Evolutionary conservation across 2,329 filamentous ascomycete species (phyloP), one percentile per base, ranked within the genome.

Genomic region (Colletotrichum chlorophyti): DNA sequence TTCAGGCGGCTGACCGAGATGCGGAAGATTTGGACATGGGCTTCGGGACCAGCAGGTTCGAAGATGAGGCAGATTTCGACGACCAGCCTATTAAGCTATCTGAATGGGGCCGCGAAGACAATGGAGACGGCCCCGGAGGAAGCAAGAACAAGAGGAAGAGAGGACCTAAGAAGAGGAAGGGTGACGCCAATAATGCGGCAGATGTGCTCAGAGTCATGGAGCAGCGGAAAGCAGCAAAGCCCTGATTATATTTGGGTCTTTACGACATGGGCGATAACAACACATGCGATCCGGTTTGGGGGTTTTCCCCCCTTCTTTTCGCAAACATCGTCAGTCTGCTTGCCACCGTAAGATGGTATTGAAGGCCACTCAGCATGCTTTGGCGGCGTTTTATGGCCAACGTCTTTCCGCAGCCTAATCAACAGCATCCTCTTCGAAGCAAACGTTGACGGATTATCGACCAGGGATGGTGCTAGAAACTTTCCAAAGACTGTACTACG

Each of bases 21-120:
- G 86, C 93, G 43, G 88, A 94, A 55, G 94, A 99, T 74, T 83
- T 99, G 76, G 95, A 99, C 69, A 85, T 98, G 80, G 94, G 93
- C 60, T 98, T 99, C 69, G 95, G 95, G 29, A 91, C 88, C 17
- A 95, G 90, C 68, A 84, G 94, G 24, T 89, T 91, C 67, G 93
- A 91, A 51, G 95, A 97, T 68, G 93, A 93, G 46, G 93, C 93
- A 59, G 93, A 96, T 63, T 84, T 89, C 63, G 91, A 93, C 35
- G 81, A 83, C 19, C 77, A 75, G 70, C 86, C 83, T 64, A 76
- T 91, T 62, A 91, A 90, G 75, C 73, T 93, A 52, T 86, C 85
- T 34, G 77, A 85, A 66, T 91, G 91, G 80, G 78, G 71, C 9
- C 79, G 77, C 15, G 83, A 76, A 2, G 82, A 81, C 15, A 82